These are phyloP conservation scores for Euphorbia peplus DNA, from an alignment of 345 rosid species.

Conservation along the genomic window DNA sequence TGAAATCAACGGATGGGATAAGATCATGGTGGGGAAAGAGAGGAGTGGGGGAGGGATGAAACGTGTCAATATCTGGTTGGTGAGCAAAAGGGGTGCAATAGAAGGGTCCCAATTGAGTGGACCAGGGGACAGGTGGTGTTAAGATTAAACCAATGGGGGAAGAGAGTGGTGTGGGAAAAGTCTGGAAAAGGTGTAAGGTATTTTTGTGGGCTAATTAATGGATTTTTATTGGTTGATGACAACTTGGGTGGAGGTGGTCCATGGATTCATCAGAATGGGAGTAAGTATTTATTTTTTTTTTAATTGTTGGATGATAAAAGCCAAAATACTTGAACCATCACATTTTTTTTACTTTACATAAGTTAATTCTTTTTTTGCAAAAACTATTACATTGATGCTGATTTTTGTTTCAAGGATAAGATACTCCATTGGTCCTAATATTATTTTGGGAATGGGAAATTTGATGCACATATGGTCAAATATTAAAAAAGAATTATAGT, in stretches of 20 bases:
- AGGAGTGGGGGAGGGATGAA: constrained; percentile 1
- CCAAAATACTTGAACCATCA: background rate
- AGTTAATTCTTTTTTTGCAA: no score
- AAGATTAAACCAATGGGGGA: constrained; percentile 12
- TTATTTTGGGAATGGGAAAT: no score
- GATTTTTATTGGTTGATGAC: constrained; percentile 22
- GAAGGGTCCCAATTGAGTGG: constrained; percentile 18
- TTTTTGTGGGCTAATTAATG: constrained; percentile 19
- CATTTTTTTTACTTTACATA: background rate
- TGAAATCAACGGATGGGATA: constrained; percentile 30
- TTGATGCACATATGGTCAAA: no score
- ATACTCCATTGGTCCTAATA: no score
- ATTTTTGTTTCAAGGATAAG: no score
- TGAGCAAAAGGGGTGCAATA: background rate
- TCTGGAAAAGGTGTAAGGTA: constrained; percentile 15
- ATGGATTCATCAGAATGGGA: constrained; percentile 9
- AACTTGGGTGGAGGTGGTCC: constrained; percentile 16
- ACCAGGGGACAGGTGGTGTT: constrained; percentile 21
- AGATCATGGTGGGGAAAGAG: constrained; percentile 16
- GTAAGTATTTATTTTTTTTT: background rate
- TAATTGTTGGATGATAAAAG: background rate
- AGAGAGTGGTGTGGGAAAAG: constrained; percentile 15
- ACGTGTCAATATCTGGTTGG: constrained; percentile 23
- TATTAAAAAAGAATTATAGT: no score
- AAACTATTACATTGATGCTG: no score